Conservation (phyloP, 371 early-diverging fungal species). For the Conidiobolus incongruus region DNA sequence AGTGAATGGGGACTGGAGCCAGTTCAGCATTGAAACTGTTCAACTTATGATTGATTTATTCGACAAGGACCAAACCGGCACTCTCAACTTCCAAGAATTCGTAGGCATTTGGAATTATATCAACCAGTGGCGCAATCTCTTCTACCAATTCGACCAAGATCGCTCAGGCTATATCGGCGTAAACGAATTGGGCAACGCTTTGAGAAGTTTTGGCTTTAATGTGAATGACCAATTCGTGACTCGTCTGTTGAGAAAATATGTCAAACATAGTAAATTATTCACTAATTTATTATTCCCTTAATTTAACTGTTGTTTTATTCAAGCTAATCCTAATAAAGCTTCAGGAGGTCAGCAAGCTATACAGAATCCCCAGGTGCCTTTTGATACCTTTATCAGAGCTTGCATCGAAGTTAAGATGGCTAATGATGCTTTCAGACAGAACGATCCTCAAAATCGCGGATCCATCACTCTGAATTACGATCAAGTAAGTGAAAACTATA, state of each 20-base stretch:
- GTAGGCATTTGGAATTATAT: conserved; percentile 45
- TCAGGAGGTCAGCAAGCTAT: not conserved
- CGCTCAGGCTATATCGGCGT: conserved; percentile 49
- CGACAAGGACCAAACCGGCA: conserved; percentile 26
- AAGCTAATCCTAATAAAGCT: not conserved
- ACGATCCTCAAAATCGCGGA: not conserved
- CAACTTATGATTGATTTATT: conserved; percentile 24
- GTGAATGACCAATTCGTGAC: not conserved
- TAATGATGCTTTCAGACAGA: not conserved
- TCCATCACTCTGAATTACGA: not conserved
- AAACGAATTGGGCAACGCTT: conserved; percentile 23
- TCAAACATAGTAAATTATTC: not conserved
- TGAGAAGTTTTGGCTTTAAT: not conserved
- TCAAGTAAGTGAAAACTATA: no score
- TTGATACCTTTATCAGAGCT: not conserved
- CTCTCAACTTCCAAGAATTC: conserved; percentile 56
- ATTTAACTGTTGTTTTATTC: not conserved
- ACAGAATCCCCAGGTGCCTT: no score
- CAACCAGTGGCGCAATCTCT: conserved; percentile 46
- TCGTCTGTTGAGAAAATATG: not conserved
- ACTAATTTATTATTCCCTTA: not conserved
- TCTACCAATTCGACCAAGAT: conserved; percentile 54
- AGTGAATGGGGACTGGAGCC: conserved; percentile 23
- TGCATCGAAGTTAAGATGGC: not conserved
- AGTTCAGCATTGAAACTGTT: conserved; percentile 15